These are phyloP conservation scores for Candida sanyaensis DNA, from an alignment of 1,139 yeast species.

Conservation along the genomic window DNA sequence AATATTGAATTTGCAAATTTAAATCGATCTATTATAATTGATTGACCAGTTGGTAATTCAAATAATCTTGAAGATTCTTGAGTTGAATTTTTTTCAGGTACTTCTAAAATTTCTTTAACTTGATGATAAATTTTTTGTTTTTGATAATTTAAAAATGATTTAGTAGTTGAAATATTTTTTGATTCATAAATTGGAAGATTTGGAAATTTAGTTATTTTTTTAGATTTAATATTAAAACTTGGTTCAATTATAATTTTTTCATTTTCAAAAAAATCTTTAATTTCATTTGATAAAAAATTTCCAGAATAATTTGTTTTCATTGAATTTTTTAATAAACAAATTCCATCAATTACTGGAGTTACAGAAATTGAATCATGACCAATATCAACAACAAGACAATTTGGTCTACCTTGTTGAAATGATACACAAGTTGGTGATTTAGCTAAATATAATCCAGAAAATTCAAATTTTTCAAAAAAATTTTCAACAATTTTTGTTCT, in stretches of 20 bases:
- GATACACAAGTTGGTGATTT: conserved; percentile 88
- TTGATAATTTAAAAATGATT: conserved; percentile 40
- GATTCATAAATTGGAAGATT: conserved; percentile 30
- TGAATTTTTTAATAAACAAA: conserved; percentile 74
- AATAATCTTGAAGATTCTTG: conserved; percentile 45
- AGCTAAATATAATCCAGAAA: conserved; percentile 85
- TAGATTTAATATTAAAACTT: conserved; percentile 35
- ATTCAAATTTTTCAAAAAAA: conserved; percentile 69
- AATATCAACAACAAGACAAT: conserved; percentile 88
- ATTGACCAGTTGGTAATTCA: conserved; percentile 76
- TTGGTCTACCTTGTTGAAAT: conserved; percentile 92
- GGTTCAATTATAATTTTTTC: conserved; percentile 16
- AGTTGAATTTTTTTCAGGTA: conserved; percentile 41
- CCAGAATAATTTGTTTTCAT: conserved; percentile 72
- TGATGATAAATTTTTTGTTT: conserved; percentile 48
- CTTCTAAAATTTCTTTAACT: conserved; percentile 67
- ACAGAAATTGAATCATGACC: conserved; percentile 86
- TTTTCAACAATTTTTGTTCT: conserved; percentile 74
- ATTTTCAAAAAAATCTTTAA: conserved; percentile 24
- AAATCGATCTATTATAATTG: conserved; percentile 56
- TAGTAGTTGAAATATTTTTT: conserved; percentile 35
- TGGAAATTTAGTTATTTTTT: conserved; percentile 37
- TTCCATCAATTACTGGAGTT: conserved; percentile 93
- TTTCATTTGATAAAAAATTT: conserved; percentile 51
- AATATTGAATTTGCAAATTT: conserved; percentile 75